phyloP scores from a whole-genome alignment of 129 eudicot species.

The Logfia minima region DNA sequence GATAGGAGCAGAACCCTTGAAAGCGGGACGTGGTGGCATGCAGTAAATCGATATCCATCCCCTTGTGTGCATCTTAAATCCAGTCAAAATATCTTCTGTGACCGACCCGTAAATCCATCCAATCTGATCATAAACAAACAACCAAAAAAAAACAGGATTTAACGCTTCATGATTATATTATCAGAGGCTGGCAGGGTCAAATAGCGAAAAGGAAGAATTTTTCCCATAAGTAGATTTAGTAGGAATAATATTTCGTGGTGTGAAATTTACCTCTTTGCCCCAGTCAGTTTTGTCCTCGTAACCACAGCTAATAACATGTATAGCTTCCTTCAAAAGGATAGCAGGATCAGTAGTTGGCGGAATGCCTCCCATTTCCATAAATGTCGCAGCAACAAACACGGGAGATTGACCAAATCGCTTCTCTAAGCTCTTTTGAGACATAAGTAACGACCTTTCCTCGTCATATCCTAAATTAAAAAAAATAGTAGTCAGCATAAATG shows the following conservation, averaged over 20 bases:
- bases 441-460: slow-evolving; percentile 71
- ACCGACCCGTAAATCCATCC: slow-evolving; percentile 93
- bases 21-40: slow-evolving; percentile 87
- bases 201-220: neutral
- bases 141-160: neutral
- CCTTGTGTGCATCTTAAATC: slow-evolving; percentile 85
- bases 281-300: slow-evolving; percentile 84
- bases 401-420: slow-evolving; percentile 91
- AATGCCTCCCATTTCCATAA: slow-evolving; percentile 88
- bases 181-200: neutral
- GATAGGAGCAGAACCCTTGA: slow-evolving; percentile 91
- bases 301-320: slow-evolving; percentile 87
- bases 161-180: neutral
- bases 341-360: slow-evolving; percentile 82
- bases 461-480: slow-evolving; percentile 58
- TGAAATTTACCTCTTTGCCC: slow-evolving; percentile 78
- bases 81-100: slow-evolving; percentile 86
- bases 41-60: slow-evolving; percentile 85
- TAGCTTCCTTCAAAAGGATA: slow-evolving; percentile 75
- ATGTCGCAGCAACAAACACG: slow-evolving; percentile 79
- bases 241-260: slow-evolving; percentile 5
- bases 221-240: neutral
- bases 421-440: slow-evolving; percentile 87
- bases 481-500: slow-evolving; percentile 2
- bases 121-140: slow-evolving; percentile 40